A percentile compares a stretch with the other conserved stretches of the same genome.
phyloP scores from a whole-genome alignment of 2,329 filamentous ascomycete genomes.

The Aspergillus puulaauensis region DNA sequence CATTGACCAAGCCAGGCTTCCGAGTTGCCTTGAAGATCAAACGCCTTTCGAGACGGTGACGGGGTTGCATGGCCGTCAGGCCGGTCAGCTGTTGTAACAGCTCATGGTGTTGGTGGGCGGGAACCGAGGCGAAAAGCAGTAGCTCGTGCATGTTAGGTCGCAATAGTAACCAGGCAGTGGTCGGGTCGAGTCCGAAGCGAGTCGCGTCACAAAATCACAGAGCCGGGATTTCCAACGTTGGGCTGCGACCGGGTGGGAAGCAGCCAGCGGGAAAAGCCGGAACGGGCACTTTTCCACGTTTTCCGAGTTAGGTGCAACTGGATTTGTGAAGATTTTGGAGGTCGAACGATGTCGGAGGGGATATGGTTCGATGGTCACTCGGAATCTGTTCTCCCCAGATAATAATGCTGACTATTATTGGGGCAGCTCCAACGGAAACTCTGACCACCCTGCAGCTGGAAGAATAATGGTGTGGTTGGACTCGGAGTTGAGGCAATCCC shows the following conservation, averaged over 20 bases:
- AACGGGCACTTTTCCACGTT: conserved; percentile 8
- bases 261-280: conserved; percentile 16
- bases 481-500: background rate
- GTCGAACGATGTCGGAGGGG: too few species aligned
- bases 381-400: background rate
- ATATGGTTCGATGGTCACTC: conserved; percentile 2
- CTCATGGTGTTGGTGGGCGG: conserved; percentile 57
- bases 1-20: conserved; percentile 43
- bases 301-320: conserved; percentile 4
- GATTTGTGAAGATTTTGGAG: background rate
- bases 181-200: conserved; percentile 7
- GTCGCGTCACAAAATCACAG: background rate
- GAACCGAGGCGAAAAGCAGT: conserved; percentile 60
- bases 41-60: conserved; percentile 53
- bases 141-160: conserved; percentile 58
- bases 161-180: conserved; percentile 12
- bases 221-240: background rate
- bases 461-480: background rate
- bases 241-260: conserved; percentile 12
- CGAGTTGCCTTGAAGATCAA: conserved; percentile 58
- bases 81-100: conserved; percentile 62
- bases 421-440: background rate
- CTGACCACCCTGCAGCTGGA: background rate
- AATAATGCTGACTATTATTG: background rate
- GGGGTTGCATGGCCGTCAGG: conserved; percentile 61